Evolutionary conservation across 2,329 filamentous ascomycete genomes (phyloP).

Genomic region (Aspergillus candidus): DNA sequence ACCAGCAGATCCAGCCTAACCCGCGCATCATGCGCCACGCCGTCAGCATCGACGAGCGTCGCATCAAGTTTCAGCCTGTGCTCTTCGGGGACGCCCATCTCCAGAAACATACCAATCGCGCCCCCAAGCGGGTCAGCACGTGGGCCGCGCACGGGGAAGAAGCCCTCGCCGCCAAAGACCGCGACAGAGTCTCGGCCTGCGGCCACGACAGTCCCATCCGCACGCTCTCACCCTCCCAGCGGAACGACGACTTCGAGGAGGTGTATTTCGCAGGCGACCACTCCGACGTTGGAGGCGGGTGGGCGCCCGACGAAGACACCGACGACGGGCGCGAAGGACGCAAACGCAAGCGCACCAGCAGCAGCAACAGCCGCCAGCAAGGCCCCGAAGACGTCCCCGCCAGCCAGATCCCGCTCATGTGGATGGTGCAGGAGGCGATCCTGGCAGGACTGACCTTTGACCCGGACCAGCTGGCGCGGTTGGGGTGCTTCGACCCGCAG

Average conservation of each 20-base stretch:
- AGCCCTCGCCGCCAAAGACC: slow-evolving; percentile 1
- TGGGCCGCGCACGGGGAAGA: slow-evolving; percentile 17
- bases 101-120: neutral
- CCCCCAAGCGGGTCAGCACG: slow-evolving; percentile 6
- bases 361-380: no score
- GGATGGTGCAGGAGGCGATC: slow-evolving; percentile 60
- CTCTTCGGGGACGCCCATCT: slow-evolving; percentile 9
- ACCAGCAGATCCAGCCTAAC: slow-evolving; percentile 16
- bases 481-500: slow-evolving; percentile 14
- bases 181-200: neutral
- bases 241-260: slow-evolving; percentile 58
- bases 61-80: slow-evolving; percentile 44
- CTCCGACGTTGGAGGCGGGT: slow-evolving; percentile 69
- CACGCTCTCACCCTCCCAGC: neutral
- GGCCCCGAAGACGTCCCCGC: slow-evolving; percentile 31
- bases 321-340: no score
- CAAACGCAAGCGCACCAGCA: no score
- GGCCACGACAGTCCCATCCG: no score
- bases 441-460: slow-evolving; percentile 65
- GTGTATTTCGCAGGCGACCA: slow-evolving; percentile 68
- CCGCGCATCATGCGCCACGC: slow-evolving; percentile 48
- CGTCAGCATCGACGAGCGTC: slow-evolving; percentile 49
- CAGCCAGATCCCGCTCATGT: slow-evolving; percentile 60
- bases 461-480: slow-evolving; percentile 13
- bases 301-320: slow-evolving; percentile 47